A percentile compares a stretch with the other conserved stretches of the same genome.
Conservation (phyloP, 352 stramenopile genomes). For the Phytophthora palmivora region DNA sequence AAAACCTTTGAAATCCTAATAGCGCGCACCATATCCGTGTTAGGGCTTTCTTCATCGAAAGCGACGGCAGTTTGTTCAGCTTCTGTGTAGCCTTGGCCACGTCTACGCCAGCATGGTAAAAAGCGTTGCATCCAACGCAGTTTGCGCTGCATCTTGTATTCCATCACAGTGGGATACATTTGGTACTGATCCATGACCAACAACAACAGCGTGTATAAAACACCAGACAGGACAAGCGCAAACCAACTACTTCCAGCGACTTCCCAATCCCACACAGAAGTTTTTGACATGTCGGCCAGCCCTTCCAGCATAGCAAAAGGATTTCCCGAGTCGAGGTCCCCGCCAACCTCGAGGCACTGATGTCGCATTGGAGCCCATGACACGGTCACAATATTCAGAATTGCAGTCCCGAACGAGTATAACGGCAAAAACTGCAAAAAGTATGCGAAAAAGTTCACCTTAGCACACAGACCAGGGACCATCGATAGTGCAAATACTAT, state of each 20-base stretch:
- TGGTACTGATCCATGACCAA: constrained; percentile 65
- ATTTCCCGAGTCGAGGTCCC: constrained; percentile 20
- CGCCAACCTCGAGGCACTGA: constrained; percentile 45
- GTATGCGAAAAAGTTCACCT: constrained; percentile 46
- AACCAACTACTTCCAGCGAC: constrained; percentile 51
- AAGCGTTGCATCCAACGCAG: constrained; percentile 32
- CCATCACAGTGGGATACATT: constrained; percentile 74
- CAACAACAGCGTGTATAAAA: constrained; percentile 62
- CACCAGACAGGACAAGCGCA: constrained; percentile 46
- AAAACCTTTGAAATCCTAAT: constrained; percentile 69
- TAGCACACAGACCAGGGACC: constrained; percentile 55
- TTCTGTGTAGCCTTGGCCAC: constrained; percentile 31
- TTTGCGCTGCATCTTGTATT: constrained; percentile 38
- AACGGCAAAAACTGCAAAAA: constrained; percentile 70
- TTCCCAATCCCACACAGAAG: constrained; percentile 60
- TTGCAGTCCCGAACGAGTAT: constrained; percentile 55
- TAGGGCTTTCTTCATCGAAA: constrained; percentile 40
- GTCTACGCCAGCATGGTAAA: constrained; percentile 22
- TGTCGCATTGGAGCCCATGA: constrained; percentile 50
- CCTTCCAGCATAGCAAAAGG: constrained; percentile 29
- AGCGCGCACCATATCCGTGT: constrained; percentile 53
- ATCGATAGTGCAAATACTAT: constrained; percentile 59
- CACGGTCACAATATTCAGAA: constrained; percentile 62
- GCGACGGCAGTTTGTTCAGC: constrained; percentile 26
- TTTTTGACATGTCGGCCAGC: constrained; percentile 1